Evolutionary conservation across 2,329 filamentous ascomycete genomes (phyloP), one percentile per base, ranked within the genome.

Genomic region (Pleoardoris graminearum): DNA sequence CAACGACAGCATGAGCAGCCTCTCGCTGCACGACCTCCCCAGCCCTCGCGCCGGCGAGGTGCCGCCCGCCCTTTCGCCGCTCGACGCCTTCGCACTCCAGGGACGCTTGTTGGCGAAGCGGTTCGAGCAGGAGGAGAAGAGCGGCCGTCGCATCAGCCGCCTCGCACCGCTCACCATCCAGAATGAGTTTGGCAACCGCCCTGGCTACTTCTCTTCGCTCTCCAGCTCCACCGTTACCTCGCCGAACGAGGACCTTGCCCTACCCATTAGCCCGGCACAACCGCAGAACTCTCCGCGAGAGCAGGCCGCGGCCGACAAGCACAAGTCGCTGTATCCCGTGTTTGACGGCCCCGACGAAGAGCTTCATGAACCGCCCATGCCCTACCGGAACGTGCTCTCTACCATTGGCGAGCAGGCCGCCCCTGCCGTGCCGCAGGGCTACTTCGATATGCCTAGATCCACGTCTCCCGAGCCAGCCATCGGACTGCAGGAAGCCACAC

Each of bases 71-170:
- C 81, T 97, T 51, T 97, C 94, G 7, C 94, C 94, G 10, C 83
- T 99, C 59, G 94, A 99, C 80, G 93, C 93, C 42, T 95, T 99
- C 70, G 93, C 93, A 19, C 82, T 93, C 57, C 93, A 97, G 70
- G 95, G 92, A 64, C 87, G 93, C 52, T 78, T 95, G 63, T 82
- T 99, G 46, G 91, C 91, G 33, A 89, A 85, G 75, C 89, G 96
- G 74, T 84, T 99, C 55, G 88, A 96, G 72, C 87, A 94, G 58
- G 83, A 85, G 66, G 75, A 76, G 54, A 86, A 84, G 67, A 83
- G 84, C 57, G 91, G 90, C 44, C 85, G 86, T 59, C 85, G 92
- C 52, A 83, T 97, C 75, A 97, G 92, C 75, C 84, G 93, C 36
- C 77, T 97, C 37, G 90, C 92, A 3, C 91, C 91, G 6, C 79